Evolutionary conservation across 305 asterid genomes (phyloP), one percentile per base, ranked within the genome.

Genomic region (Rubia peregrina): DNA sequence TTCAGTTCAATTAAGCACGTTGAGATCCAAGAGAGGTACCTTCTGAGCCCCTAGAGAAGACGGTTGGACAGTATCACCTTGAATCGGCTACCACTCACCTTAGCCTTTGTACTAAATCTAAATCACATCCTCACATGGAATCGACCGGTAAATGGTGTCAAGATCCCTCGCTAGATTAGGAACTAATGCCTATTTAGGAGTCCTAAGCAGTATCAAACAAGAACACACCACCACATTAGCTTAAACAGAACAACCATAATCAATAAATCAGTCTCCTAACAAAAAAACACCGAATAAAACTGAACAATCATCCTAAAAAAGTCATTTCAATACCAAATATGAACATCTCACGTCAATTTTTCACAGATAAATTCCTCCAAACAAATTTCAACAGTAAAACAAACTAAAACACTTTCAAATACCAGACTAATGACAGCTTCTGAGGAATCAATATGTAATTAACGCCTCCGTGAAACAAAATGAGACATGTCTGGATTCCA

Each of bases 401-500:
- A 33, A 33, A 33, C 38, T 4, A 33, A 33, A 33, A 33, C 4
- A 3, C 38, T 2, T 11, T 62, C 38, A 8, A n/a, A 51, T 43
- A 81, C 83, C 81, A 68, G 67, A 12, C 4, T 13, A 75, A 57
- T 6, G 71, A 60, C 12, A 81, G 67, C 36, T 65, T 49, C 26
- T 65, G 40, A 44, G 80, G 77, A 70, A 74, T 61, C 69, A 2
- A 16, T 49, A 55, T 2, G 5, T 43, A 7, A 17, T 17, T 30
- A 8, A 33, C 17, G 9, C 65, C 51, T 7, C 43, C 41, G 43
- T 78, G 64, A 26, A 78, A 81, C 16, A 70, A 73, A 56, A 61
- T 65, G 61, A 75, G 64, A 71, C 80, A 78, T 21, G 69, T 62
- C 80, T 82, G 75, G n/a, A 73, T 77, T 10, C 83, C 85, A 56